Evolutionary conservation across 352 stramenopile genomes (phyloP).

Genomic region (Phytophthora citricola): DNA sequence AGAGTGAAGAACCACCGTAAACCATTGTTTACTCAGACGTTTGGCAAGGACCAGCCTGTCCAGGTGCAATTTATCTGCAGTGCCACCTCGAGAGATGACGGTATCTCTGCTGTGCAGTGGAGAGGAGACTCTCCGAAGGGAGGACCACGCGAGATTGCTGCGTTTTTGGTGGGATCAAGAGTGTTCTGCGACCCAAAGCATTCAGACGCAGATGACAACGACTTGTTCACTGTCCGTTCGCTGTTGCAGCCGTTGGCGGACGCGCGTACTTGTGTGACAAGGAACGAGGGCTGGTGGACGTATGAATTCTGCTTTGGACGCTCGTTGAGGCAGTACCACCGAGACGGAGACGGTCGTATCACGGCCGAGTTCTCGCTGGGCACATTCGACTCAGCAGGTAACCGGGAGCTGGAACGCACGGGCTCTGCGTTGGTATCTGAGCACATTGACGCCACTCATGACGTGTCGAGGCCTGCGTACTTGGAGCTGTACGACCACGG

Average conservation of each 20-base stretch:
- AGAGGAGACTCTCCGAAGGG: slow-evolving; percentile 6
- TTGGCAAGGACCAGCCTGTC: slow-evolving; percentile 37
- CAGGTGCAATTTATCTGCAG: slow-evolving; percentile 81
- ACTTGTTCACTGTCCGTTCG: slow-evolving; percentile 57
- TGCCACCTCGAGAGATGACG: slow-evolving; percentile 48
- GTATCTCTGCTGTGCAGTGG: slow-evolving; percentile 57
- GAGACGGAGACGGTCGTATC: slow-evolving; percentile 66
- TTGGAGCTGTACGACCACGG: slow-evolving; percentile 74
- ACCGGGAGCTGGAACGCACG: slow-evolving; percentile 51
- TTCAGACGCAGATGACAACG: slow-evolving; percentile 50
- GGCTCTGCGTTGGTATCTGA: slow-evolving; percentile 67
- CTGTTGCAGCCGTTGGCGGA: slow-evolving; percentile 61
- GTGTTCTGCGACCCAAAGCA: slow-evolving; percentile 74
- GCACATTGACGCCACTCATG: slow-evolving; percentile 81
- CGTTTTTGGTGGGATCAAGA: slow-evolving; percentile 69
- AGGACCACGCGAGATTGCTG: slow-evolving; percentile 27
- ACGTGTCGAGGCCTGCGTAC: slow-evolving; percentile 71
- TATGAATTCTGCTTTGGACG: slow-evolving; percentile 86
- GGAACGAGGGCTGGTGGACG: slow-evolving; percentile 86
- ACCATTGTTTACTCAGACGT: slow-evolving; percentile 74
- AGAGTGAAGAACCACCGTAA: slow-evolving; percentile 49
- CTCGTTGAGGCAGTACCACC: slow-evolving; percentile 78
- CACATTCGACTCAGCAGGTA: slow-evolving; percentile 54
- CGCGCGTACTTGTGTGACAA: slow-evolving; percentile 68
- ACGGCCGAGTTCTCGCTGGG: slow-evolving; percentile 78